Conservation (phyloP, 768 basidiomycete species). For the Calvatia gigantea region DNA sequence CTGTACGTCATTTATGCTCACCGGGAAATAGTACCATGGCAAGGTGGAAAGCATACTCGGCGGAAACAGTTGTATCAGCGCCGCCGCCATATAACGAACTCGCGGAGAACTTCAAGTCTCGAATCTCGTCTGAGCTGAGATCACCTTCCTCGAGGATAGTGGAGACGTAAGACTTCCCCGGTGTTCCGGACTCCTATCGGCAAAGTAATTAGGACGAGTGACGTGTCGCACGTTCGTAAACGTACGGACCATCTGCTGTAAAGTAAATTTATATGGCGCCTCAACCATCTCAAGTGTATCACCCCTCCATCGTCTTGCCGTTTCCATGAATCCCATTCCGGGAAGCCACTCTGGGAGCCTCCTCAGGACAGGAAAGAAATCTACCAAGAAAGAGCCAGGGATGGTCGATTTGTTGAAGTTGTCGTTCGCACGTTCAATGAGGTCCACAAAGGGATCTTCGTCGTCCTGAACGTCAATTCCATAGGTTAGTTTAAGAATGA, state of each 20-base stretch:
- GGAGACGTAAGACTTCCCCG: conserved; percentile 41
- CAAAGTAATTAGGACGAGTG: background rate
- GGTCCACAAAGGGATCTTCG: conserved; percentile 45
- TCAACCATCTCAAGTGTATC: conserved; percentile 37
- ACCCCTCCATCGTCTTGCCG: conserved; percentile 37
- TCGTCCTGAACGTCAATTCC: conserved; percentile 54
- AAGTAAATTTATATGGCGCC: conserved; percentile 40
- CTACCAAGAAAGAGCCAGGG: conserved; percentile 45
- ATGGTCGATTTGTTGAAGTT: conserved; percentile 48
- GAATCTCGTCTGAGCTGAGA: conserved; percentile 28
- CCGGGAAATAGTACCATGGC: conserved; percentile 42
- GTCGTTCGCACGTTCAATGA: conserved; percentile 48
- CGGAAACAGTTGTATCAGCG: conserved; percentile 47
- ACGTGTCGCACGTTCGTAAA: background rate
- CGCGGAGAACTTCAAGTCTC: conserved; percentile 39
- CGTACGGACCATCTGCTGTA: conserved; percentile 46
- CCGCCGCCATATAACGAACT: conserved; percentile 41
- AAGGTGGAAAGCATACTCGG: conserved; percentile 44
- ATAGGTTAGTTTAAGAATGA: conserved; percentile 53
- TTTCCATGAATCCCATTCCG: conserved; percentile 48
- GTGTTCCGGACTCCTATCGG: conserved; percentile 36
- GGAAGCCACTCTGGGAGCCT: conserved; percentile 56
- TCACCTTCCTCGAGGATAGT: conserved; percentile 34
- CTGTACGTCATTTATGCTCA: conserved; percentile 11
- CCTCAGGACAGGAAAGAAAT: conserved; percentile 38